Evolutionary conservation across 768 basidiomycete genomes (phyloP), one percentile per base, ranked within the genome.

Genomic region (Leccinum boreale): DNA sequence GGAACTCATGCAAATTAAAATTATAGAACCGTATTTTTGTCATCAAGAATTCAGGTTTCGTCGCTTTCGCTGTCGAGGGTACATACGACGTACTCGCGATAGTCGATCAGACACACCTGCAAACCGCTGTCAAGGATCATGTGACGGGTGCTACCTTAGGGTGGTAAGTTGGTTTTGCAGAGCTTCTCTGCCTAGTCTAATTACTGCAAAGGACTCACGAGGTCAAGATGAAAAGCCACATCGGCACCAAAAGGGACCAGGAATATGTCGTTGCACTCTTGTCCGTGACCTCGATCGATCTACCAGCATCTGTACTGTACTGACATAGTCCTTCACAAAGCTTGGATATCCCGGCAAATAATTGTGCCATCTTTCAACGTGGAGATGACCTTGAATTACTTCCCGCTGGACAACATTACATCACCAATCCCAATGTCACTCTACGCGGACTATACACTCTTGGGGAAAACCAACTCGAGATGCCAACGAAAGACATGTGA

Each of bases 401-500:
- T 23, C 80, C 85, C 50, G 91, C 91, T 42, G 91, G 91, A 2
- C 91, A 93, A 67, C 89, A 89, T 53, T 90, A 85, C 60, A 87
- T 93, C 67, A 92, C 90, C 11, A 87, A 90, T 65, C 90, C 91
- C 4, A 90, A 85, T 57, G 86, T 92, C 48, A 92, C 90, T 3
- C 74, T 92, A 5, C 87, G 90, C 56, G 89, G 89, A 3, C 64
- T 92, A 19, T 92, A 84, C 70, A 90, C 91, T 1, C 80, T 89
- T 3, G 90, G 90, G 28, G 91, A 92, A 69, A 90, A 89, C 64
- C 90, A 92, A 69, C 70, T 90, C 28, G 90, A 92, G 69, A 88
- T 92, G 86, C 90, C 90, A 3, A 92, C 90, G 8, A 92, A 92
- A 72, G 89, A 91, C 62, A 91, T 91, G 88, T 87, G 63, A 63